Percentiles rank a stretch among this genome's conserved stretches.
Evolutionary conservation across 257 asterid species (phyloP).

Genomic region (Forsythia suspensa): DNA sequence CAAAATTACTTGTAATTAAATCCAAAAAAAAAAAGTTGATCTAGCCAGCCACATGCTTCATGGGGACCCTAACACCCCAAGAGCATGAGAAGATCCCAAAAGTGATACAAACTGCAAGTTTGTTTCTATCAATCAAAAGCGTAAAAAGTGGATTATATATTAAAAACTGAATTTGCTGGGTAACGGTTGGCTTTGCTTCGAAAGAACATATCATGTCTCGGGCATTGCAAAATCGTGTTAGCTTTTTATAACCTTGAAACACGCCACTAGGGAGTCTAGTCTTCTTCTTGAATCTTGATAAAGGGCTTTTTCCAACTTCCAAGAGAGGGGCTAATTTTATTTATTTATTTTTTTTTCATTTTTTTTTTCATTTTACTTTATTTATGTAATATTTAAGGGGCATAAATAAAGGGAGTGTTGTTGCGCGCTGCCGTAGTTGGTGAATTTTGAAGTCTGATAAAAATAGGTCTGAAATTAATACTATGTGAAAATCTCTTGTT

Average conservation of each 20-base stretch:
- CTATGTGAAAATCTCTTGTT: no score
- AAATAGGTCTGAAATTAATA: no score
- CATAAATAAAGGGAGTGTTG: no score
- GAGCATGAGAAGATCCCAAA: constrained; percentile 5
- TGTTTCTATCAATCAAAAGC: not conserved
- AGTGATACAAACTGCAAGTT: not conserved
- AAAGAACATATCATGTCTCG: not conserved
- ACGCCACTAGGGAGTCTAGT: not conserved
- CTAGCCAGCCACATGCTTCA: not conserved
- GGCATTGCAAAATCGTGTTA: not conserved
- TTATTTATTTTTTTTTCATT: no score
- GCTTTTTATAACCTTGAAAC: not conserved
- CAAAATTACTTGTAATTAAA: not conserved
- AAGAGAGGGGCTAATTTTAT: not conserved
- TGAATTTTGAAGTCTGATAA: no score
- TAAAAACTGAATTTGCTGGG: not conserved
- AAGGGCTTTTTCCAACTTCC: not conserved
- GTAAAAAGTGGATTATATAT: not conserved
- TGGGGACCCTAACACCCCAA: not conserved
- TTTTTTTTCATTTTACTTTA: no score
- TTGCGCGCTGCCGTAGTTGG: no score
- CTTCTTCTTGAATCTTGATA: not conserved
- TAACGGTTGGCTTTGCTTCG: constrained; percentile 2
- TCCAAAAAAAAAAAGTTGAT: not conserved
- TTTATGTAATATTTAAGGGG: no score